Evolutionary conservation across 2,329 filamentous ascomycete species (phyloP).

Genomic region (Penicillium brasilianum): DNA sequence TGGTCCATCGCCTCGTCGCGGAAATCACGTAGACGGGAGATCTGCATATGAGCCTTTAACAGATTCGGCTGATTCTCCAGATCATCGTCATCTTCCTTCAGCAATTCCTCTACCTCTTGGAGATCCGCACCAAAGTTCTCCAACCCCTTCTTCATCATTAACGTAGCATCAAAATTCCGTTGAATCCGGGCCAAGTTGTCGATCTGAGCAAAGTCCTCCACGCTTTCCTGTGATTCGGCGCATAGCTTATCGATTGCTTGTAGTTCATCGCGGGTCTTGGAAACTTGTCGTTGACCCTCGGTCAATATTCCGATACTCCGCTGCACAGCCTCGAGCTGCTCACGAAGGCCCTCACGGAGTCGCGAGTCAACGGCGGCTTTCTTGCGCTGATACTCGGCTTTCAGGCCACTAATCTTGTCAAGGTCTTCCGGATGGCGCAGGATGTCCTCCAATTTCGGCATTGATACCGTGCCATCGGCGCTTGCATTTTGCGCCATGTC

Average conservation of each 20-base stretch:
- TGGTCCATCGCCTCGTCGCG: conserved; percentile 96
- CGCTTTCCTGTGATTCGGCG: conserved; percentile 96
- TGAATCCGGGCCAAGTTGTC: conserved; percentile 62
- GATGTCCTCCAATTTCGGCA: conserved; percentile 83
- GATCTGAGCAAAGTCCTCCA: conserved; percentile 94
- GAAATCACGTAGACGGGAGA: conserved; percentile 90
- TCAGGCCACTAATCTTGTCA: conserved; percentile 89
- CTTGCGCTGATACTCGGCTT: conserved; percentile 91
- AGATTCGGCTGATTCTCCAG: conserved; percentile 90
- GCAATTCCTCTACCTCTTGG: conserved; percentile 73
- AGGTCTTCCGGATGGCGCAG: conserved; percentile 95
- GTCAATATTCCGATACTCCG: conserved; percentile 86
- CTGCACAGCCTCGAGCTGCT: conserved; percentile 94
- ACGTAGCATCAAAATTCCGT: conserved; percentile 91
- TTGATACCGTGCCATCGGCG: conserved; percentile 65
- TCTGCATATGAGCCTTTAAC: conserved; percentile 84
- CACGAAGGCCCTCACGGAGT: conserved; percentile 82
- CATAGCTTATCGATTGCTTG: conserved; percentile 98
- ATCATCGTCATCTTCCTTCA: conserved; percentile 83
- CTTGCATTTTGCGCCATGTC: conserved; percentile 44
- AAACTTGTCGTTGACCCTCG: conserved; percentile 89
- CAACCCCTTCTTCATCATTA: conserved; percentile 89
- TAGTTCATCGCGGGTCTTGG: conserved; percentile 96
- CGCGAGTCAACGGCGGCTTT: conserved; percentile 90
- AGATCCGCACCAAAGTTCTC: conserved; percentile 84